A percentile compares a stretch with the other conserved stretches of the same genome.
Evolutionary conservation across 1,139 yeast species (phyloP).

Genomic region (Kodamaea sp.): DNA sequence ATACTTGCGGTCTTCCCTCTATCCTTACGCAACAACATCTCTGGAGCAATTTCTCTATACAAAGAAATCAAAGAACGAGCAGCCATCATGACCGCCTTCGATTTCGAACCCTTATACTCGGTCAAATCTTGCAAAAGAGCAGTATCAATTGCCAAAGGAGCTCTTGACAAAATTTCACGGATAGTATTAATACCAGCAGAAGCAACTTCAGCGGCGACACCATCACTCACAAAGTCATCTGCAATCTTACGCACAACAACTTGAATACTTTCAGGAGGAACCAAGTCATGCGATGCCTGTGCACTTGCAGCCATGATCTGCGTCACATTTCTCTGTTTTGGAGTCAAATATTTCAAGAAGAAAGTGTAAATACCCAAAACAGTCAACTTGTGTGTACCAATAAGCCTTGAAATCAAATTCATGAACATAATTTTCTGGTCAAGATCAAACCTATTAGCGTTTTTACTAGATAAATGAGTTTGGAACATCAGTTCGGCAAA

Average conservation of each 20-base stretch:
- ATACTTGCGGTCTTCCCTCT: constrained; percentile 90
- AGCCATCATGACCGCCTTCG: constrained; percentile 92
- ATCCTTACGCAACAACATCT: constrained; percentile 84
- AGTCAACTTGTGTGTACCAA: constrained; percentile 91
- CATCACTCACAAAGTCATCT: constrained; percentile 96
- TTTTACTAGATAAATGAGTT: constrained; percentile 67
- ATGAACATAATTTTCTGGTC: constrained; percentile 87
- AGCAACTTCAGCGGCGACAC: constrained; percentile 97
- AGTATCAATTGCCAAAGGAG: constrained; percentile 89
- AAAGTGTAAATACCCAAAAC: constrained; percentile 86
- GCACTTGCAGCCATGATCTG: constrained; percentile 96
- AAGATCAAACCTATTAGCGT: constrained; percentile 62
- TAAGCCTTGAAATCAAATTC: constrained; percentile 80
- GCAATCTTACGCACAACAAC: constrained; percentile 87
- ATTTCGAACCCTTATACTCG: constrained; percentile 87
- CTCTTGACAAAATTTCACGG: constrained; percentile 86
- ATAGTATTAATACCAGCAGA: constrained; percentile 96
- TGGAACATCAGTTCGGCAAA: constrained; percentile 83
- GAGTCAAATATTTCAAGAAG: constrained; percentile 84
- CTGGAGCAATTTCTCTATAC: constrained; percentile 94
- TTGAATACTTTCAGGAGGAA: constrained; percentile 86
- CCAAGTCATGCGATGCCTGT: constrained; percentile 93
- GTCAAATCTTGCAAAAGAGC: constrained; percentile 82
- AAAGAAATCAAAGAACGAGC: constrained; percentile 84
- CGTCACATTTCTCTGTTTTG: constrained; percentile 91